These are phyloP conservation scores for Blastobotrys persicus DNA, from an alignment of 1,139 yeast species.

Conservation along the genomic window DNA sequence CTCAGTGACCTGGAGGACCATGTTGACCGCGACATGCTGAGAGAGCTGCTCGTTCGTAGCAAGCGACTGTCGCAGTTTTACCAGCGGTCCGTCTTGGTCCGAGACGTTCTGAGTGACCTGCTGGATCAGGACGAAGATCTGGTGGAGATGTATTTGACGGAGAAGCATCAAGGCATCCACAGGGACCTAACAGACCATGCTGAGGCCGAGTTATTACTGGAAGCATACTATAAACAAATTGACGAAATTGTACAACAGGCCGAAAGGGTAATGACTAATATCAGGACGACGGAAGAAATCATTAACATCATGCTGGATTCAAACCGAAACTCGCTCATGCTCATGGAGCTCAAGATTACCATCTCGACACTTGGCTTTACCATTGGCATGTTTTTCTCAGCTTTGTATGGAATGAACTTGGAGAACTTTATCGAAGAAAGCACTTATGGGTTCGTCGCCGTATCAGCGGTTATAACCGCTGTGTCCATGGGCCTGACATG, in stretches of 20 bases:
- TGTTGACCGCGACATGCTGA: slow-evolving; percentile 74
- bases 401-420: slow-evolving; percentile 93
- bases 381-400: slow-evolving; percentile 73
- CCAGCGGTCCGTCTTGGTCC: slow-evolving; percentile 74
- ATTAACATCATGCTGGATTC: slow-evolving; percentile 94
- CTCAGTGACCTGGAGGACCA: slow-evolving; percentile 76
- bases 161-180: slow-evolving; percentile 38
- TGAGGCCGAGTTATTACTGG: slow-evolving; percentile 87
- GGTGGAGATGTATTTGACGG: slow-evolving; percentile 77
- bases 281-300: slow-evolving; percentile 94
- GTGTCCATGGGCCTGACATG: slow-evolving; percentile 40
- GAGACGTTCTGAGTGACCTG: slow-evolving; percentile 81
- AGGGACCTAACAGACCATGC: slow-evolving; percentile 47
- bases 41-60: slow-evolving; percentile 71
- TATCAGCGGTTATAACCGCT: slow-evolving; percentile 47
- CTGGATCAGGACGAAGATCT: slow-evolving; percentile 87
- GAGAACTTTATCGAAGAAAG: slow-evolving; percentile 86
- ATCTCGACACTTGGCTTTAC: slow-evolving; percentile 83
- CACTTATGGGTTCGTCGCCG: slow-evolving; percentile 57
- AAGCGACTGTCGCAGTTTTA: slow-evolving; percentile 72
- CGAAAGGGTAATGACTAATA: slow-evolving; percentile 77
- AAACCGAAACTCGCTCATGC: slow-evolving; percentile 89
- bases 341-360: slow-evolving; percentile 78
- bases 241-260: slow-evolving; percentile 96
- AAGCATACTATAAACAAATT: slow-evolving; percentile 90